Percentiles rank a stretch among this genome's conserved stretches.
Conservation (phyloP, 108 stramenopile species). For the Hondaea fermentalgiana region DNA sequence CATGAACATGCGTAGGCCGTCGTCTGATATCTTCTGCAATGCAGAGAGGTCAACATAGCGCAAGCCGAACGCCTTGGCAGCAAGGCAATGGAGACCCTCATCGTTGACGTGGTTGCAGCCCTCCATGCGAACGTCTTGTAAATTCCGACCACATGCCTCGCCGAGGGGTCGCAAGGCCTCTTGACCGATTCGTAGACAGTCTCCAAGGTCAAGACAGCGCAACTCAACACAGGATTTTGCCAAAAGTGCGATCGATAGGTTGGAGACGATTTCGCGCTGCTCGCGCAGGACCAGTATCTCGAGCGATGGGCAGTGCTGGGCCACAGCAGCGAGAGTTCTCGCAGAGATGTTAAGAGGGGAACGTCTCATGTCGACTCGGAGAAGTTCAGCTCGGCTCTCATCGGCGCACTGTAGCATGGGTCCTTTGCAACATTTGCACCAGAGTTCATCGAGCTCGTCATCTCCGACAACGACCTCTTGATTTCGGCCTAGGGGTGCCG, state of each 20-base stretch:
- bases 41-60: neutral
- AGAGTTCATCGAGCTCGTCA: neutral
- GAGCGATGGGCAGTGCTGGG: neutral
- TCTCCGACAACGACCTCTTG: neutral
- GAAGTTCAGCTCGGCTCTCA: neutral
- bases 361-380: neutral
- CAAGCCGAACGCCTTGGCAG: neutral
- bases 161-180: neutral
- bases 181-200: neutral
- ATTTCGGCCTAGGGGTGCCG: neutral
- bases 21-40: neutral
- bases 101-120: slow-evolving; percentile 4
- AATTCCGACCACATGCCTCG: neutral
- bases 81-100: neutral
- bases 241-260: neutral
- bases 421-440: neutral
- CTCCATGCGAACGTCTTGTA: neutral
- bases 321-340: neutral
- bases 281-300: neutral
- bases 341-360: neutral
- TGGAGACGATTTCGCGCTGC: neutral
- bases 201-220: neutral
- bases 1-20: neutral
- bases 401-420: neutral
- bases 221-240: neutral